Conservation (phyloP, 306 rosid genomes). For the Dryas alaskensis region DNA sequence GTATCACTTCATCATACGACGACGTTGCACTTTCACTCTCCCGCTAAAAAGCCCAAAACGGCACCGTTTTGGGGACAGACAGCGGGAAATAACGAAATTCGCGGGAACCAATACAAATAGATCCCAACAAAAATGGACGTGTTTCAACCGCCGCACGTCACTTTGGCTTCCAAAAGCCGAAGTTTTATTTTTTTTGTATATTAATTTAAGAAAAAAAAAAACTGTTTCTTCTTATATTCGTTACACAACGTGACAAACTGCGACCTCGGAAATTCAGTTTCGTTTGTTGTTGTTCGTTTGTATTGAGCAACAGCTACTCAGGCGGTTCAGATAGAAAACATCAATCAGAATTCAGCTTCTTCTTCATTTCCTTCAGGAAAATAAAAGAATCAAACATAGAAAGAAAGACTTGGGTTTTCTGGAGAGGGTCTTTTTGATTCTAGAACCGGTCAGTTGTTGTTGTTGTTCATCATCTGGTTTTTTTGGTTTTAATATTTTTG, state of each 20-base stretch:
- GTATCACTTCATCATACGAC: too few relatives aligned
- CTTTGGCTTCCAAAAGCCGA: background rate
- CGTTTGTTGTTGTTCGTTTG: background rate
- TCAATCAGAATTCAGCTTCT: too few relatives aligned
- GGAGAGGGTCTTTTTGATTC: too few relatives aligned
- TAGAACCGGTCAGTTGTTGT: background rate
- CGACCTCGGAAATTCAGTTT: conserved; percentile 37
- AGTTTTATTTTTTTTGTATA: background rate
- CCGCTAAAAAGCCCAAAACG: too few relatives aligned
- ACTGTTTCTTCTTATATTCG: conserved; percentile 24
- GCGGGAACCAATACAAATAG: conserved; percentile 29
- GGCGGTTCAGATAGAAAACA: background rate
- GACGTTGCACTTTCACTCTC: too few relatives aligned
- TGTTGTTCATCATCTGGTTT: background rate
- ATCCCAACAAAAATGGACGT: conserved; percentile 23
- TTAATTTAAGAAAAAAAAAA: conserved; percentile 22
- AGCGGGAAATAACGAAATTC: conserved; percentile 18
- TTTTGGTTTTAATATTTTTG: background rate
- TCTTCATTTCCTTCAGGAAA: too few relatives aligned
- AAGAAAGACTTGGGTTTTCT: too few relatives aligned
- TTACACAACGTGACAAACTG: conserved; percentile 19
- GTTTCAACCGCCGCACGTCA: conserved; percentile 22
- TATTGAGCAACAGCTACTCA: background rate
- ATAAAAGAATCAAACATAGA: too few relatives aligned
- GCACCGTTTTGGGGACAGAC: too few relatives aligned